A percentile compares a stretch with the other conserved stretches of the same genome.
Conservation (phyloP, 108 stramenopile genomes). For the Aurantiochytrium sp. region DNA sequence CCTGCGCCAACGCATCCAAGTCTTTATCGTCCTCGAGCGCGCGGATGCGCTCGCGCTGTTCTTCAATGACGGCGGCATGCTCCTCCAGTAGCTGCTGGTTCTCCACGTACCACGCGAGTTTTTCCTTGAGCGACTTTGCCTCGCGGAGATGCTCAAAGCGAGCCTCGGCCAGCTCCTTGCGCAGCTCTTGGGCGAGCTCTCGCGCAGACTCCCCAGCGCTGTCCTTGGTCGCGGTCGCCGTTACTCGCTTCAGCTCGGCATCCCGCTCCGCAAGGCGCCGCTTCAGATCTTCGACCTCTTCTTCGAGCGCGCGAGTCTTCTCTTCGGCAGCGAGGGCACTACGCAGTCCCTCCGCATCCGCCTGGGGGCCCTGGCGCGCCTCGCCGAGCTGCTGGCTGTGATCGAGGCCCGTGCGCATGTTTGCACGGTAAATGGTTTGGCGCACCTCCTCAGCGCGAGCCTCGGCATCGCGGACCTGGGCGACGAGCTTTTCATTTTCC, state of each 20-base stretch:
- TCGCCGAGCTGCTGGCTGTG: constrained; percentile 20
- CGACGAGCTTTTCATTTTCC: constrained; percentile 45
- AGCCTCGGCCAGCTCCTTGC: constrained; percentile 35
- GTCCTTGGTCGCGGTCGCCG: neutral
- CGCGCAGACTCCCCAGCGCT: neutral
- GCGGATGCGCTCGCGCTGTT: neutral
- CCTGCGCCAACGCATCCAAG: neutral
- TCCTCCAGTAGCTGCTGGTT: constrained; percentile 32
- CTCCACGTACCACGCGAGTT: constrained; percentile 40
- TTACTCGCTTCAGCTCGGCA: neutral
- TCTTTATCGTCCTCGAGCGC: neutral
- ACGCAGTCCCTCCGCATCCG: constrained; percentile 30
- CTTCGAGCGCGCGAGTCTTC: constrained; percentile 25
- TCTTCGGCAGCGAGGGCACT: constrained; percentile 27
- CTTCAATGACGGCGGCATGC: neutral
- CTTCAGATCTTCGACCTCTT: constrained; percentile 25
- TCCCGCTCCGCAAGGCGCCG: constrained; percentile 19
- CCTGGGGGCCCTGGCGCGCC: constrained; percentile 21
- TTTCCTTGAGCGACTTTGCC: constrained; percentile 6
- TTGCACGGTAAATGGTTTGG: constrained; percentile 32
- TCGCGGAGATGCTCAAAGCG: constrained; percentile 18
- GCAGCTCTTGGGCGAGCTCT: constrained; percentile 26
- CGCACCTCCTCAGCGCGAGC: constrained; percentile 36
- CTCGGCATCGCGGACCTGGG: constrained; percentile 31
- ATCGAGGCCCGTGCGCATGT: constrained; percentile 37